These are phyloP conservation scores for Beverwykella pulmonaria DNA, from an alignment of 495 filamentous ascomycete species.

Conservation along the genomic window DNA sequence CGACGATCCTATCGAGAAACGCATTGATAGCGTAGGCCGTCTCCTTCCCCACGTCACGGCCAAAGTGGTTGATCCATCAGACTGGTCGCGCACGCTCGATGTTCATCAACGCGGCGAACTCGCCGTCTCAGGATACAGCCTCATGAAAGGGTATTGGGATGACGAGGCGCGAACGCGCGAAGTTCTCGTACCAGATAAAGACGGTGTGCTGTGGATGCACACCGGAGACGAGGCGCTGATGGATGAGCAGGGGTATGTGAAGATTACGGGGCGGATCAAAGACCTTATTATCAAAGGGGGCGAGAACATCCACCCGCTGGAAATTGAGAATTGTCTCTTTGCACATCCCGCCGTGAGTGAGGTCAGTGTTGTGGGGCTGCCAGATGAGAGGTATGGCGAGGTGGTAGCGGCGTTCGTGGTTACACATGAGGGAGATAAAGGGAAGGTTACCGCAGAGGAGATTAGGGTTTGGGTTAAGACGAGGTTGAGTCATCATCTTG, in stretches of 20 bases:
- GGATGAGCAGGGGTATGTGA: constrained; percentile 70
- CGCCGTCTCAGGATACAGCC: constrained; percentile 78
- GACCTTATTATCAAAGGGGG: constrained; percentile 92
- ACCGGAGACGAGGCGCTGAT: constrained; percentile 94
- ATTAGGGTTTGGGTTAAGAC: constrained; percentile 72
- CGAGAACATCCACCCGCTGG: constrained; percentile 94
- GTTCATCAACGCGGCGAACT: constrained; percentile 75
- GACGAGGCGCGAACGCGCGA: constrained; percentile 69
- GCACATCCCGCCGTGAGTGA: constrained; percentile 68
- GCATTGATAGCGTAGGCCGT: constrained; percentile 74
- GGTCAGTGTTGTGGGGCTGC: constrained; percentile 79
- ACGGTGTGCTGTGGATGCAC: constrained; percentile 71
- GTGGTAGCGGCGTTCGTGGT: constrained; percentile 82
- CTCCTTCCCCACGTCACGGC: constrained; percentile 80
- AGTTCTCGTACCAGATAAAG: constrained; percentile 65
- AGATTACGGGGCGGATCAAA: constrained; percentile 74
- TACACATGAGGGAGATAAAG: constrained; percentile 46
- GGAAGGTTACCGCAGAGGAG: constrained; percentile 52
- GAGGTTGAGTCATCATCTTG: constrained; percentile 73
- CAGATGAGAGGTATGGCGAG: constrained; percentile 84
- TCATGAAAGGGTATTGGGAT: constrained; percentile 90
- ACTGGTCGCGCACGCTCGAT: constrained; percentile 61
- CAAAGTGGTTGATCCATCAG: constrained; percentile 73
- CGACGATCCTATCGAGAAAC: constrained; percentile 75
- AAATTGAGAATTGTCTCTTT: constrained; percentile 90